These are phyloP conservation scores for Didymella pomorum DNA, from an alignment of 2,329 filamentous ascomycete genomes.

Conservation along the genomic window DNA sequence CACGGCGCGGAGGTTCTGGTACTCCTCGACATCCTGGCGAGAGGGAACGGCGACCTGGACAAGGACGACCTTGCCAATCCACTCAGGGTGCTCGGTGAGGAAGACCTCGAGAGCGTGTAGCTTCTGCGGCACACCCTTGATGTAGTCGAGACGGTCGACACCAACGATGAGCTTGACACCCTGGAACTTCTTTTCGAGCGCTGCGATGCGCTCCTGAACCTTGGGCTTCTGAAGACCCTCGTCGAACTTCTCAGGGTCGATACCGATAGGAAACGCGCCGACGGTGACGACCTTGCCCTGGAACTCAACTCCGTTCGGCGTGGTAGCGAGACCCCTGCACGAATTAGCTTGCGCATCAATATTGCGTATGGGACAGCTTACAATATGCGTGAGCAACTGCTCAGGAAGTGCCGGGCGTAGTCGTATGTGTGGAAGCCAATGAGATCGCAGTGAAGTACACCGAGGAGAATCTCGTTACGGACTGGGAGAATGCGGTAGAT, in stretches of 20 bases:
- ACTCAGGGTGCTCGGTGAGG: conserved; percentile 94
- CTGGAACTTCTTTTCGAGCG: conserved; percentile 88
- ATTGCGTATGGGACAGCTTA: conserved; percentile 53
- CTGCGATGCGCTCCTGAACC: conserved; percentile 86
- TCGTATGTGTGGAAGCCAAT: conserved; percentile 99
- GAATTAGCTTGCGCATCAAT: conserved; percentile 14
- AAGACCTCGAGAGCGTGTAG: conserved; percentile 96
- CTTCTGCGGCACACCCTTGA: conserved; percentile 98
- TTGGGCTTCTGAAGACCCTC: conserved; percentile 85
- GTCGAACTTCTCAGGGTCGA: conserved; percentile 95
- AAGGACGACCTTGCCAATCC: conserved; percentile 96
- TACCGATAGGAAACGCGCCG: conserved; percentile 96
- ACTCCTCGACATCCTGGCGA: conserved; percentile 95
- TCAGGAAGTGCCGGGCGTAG: conserved; percentile 97
- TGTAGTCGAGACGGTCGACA: conserved; percentile 96
- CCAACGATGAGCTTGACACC: conserved; percentile 96
- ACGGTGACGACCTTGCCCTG: conserved; percentile 88
- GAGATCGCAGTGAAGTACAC: conserved; percentile 90
- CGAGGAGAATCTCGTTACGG: conserved; percentile 83
- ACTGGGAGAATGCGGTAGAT: conserved; percentile 97
- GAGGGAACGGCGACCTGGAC: conserved; percentile 96
- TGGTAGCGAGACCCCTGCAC: conserved; percentile 71
- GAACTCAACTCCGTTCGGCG: conserved; percentile 92
- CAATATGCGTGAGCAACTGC: conserved; percentile 93
- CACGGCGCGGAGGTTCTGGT: conserved; percentile 92